Evolutionary conservation across 2,329 filamentous ascomycete genomes (phyloP).

Genomic region (Curvularia lunata): DNA sequence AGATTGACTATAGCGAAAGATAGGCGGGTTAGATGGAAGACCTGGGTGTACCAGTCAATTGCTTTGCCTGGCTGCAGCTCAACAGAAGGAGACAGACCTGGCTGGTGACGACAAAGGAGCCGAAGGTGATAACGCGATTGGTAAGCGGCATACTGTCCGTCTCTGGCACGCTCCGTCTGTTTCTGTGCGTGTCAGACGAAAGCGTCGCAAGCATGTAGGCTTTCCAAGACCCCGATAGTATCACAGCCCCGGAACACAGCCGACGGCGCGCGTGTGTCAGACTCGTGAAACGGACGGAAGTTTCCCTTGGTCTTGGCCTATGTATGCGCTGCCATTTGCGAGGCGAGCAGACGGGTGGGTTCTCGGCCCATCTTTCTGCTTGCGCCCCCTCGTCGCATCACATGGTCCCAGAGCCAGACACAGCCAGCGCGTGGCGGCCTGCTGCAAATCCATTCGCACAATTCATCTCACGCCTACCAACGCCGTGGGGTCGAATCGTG

Average conservation of each 20-base stretch:
- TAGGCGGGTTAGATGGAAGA: constrained; percentile 81
- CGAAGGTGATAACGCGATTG: constrained; percentile 52
- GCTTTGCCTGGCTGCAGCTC: background rate
- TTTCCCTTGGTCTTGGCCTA: constrained; percentile 13
- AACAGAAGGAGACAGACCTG: constrained; percentile 44
- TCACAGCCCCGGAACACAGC: constrained; percentile 8
- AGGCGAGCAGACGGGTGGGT: constrained; percentile 6
- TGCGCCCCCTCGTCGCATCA: constrained; percentile 14
- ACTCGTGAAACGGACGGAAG: constrained; percentile 17
- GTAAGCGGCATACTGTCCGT: constrained; percentile 45
- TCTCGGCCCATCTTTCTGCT: constrained; percentile 14
- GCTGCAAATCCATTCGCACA: constrained; percentile 29
- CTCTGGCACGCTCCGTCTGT: background rate
- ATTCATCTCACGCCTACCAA: constrained; percentile 11
- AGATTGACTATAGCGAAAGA: constrained; percentile 93
- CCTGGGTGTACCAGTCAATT: constrained; percentile 57
- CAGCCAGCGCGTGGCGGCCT: constrained; percentile 19
- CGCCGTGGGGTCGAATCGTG: constrained; percentile 26
- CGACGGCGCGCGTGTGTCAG: constrained; percentile 10
- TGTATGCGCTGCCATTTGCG: background rate
- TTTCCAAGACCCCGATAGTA: constrained; percentile 7
- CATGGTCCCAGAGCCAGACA: constrained; percentile 4
- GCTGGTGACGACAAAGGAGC: constrained; percentile 53
- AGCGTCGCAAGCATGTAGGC: constrained; percentile 10
- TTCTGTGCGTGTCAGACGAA: constrained; percentile 4